Conservation (phyloP, 257 asterid species). For the Buddleja alternifolia region DNA sequence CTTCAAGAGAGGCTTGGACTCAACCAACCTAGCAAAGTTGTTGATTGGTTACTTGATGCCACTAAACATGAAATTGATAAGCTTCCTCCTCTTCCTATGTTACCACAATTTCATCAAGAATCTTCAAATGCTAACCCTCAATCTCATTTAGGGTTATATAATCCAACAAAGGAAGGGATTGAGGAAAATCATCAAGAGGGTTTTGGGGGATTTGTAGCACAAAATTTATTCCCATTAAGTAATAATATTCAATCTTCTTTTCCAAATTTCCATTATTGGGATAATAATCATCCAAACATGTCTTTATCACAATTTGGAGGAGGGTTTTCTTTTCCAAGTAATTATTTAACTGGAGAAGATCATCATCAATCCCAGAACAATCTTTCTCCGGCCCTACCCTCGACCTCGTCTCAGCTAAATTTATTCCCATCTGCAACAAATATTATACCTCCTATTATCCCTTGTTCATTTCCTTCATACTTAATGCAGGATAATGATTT, state of each 20-base stretch:
- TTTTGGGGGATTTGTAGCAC: constrained; percentile 34
- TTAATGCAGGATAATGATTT: constrained; percentile 31
- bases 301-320: constrained; percentile 51
- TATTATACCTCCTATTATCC: constrained; percentile 31
- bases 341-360: constrained; percentile 32
- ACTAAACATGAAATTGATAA: constrained; percentile 61
- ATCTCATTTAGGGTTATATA: neutral
- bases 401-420: constrained; percentile 40
- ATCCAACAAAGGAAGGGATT: constrained; percentile 23
- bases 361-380: constrained; percentile 20
- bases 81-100: constrained; percentile 70
- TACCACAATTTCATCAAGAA: constrained; percentile 37
- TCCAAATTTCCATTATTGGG: constrained; percentile 42
- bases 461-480: constrained; percentile 35
- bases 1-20: constrained; percentile 81
- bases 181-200: constrained; percentile 28
- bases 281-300: constrained; percentile 40
- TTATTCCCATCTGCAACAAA: constrained; percentile 34
- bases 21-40: constrained; percentile 80
- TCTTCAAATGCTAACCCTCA: constrained; percentile 8
- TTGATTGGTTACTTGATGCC: constrained; percentile 74
- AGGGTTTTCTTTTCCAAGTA: constrained; percentile 28
- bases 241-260: constrained; percentile 41
- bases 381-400: constrained; percentile 22
- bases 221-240: constrained; percentile 43